phyloP scores from a whole-genome alignment of 2,329 filamentous ascomycete genomes.

The Botrytis deweyae region DNA sequence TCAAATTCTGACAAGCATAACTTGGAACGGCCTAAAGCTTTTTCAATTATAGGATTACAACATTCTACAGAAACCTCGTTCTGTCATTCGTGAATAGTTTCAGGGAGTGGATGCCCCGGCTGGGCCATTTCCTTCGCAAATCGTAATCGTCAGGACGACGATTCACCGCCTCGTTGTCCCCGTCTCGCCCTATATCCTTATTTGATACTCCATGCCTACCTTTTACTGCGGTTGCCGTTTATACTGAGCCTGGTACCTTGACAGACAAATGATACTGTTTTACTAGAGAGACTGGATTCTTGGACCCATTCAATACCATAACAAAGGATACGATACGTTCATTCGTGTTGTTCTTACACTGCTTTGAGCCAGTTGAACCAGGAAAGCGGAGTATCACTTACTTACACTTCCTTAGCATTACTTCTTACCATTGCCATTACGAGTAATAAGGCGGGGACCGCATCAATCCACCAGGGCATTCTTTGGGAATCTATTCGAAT shows the following conservation, averaged over 20 bases:
- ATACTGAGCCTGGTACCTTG: slow-evolving; percentile 7
- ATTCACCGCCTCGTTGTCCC: slow-evolving; percentile 19
- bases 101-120: slow-evolving; percentile 14
- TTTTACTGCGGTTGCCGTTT: slow-evolving; percentile 6
- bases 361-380: background rate
- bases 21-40: slow-evolving; percentile 14
- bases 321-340: slow-evolving; percentile 12
- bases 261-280: background rate
- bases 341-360: slow-evolving; percentile 7
- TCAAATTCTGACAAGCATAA: background rate
- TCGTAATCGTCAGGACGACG: slow-evolving; percentile 21
- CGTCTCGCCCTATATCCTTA: slow-evolving; percentile 12
- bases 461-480: slow-evolving; percentile 17
- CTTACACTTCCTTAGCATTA: background rate
- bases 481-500: slow-evolving; percentile 14
- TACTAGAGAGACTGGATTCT: slow-evolving; percentile 6
- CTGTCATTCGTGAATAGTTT: slow-evolving; percentile 16
- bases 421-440: background rate
- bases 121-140: slow-evolving; percentile 10
- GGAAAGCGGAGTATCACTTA: slow-evolving; percentile 17
- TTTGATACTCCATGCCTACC: background rate
- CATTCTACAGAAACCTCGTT: slow-evolving; percentile 7
- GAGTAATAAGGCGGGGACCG: slow-evolving; percentile 11
- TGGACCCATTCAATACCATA: background rate
- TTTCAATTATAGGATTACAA: background rate